These are phyloP conservation scores for Malassezia nana DNA, from an alignment of 1,284 basidiomycete genomes.

Conservation along the genomic window DNA sequence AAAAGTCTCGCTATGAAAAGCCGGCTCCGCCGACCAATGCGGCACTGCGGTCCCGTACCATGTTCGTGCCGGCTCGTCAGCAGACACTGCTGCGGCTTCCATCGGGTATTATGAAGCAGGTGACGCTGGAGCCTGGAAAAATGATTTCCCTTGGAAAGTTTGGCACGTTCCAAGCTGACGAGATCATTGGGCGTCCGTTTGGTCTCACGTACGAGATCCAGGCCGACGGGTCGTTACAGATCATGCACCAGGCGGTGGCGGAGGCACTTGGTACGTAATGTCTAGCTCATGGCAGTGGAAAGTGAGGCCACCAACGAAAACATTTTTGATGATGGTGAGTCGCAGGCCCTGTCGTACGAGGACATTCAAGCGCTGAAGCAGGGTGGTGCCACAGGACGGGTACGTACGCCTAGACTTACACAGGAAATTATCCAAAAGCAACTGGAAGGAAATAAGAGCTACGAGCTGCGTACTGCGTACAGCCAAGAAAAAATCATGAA, in stretches of 20 bases:
- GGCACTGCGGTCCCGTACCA: slow-evolving; percentile 23
- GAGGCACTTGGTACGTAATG: slow-evolving; percentile 21
- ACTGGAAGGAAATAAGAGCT: slow-evolving; percentile 29
- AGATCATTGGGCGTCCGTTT: slow-evolving; percentile 43
- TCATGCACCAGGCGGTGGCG: slow-evolving; percentile 28
- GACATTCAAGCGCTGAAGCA: slow-evolving; percentile 47
- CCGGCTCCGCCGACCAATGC: slow-evolving; percentile 3
- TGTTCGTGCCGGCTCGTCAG: slow-evolving; percentile 24
- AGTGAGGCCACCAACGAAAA: slow-evolving; percentile 47
- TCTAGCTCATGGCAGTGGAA: slow-evolving; percentile 24
- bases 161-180: slow-evolving; percentile 40
- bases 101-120: slow-evolving; percentile 34
- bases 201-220: slow-evolving; percentile 46
- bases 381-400: slow-evolving; percentile 36
- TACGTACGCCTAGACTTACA: background rate
- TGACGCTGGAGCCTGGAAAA: slow-evolving; percentile 30
- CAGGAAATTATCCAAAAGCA: slow-evolving; percentile 40
- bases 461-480: slow-evolving; percentile 38
- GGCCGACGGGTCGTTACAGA: slow-evolving; percentile 9
- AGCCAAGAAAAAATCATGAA: slow-evolving; percentile 43
- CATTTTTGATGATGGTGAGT: slow-evolving; percentile 43
- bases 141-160: slow-evolving; percentile 46
- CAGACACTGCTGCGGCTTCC: slow-evolving; percentile 36
- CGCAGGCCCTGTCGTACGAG: slow-evolving; percentile 41
- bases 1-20: background rate